Evolutionary conservation across 257 asterid genomes (phyloP).

Genomic region (Coffea eugenioides): DNA sequence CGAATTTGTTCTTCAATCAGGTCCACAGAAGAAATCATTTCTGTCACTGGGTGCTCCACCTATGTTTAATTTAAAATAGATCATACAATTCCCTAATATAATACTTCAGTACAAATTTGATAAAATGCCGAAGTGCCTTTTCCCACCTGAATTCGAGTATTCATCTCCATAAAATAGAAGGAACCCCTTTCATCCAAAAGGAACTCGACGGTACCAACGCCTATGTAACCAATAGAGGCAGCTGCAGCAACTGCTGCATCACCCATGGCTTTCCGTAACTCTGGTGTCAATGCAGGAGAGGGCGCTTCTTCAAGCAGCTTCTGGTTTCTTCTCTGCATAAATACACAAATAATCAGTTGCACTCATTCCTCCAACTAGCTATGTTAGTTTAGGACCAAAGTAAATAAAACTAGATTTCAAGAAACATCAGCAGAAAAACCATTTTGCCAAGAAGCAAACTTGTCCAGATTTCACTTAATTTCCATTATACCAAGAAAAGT

Average conservation of each 20-base stretch:
- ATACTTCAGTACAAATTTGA: constrained; percentile 8
- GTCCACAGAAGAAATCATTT: constrained; percentile 98
- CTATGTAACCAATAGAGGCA: constrained; percentile 90
- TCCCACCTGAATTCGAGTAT: constrained; percentile 96
- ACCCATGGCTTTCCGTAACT: constrained; percentile 96
- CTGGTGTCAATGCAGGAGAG: constrained; percentile 93
- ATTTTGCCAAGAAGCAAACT: background rate
- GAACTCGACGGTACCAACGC: constrained; percentile 96
- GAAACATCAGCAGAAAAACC: background rate
- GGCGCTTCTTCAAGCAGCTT: constrained; percentile 99
- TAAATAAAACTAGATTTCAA: background rate
- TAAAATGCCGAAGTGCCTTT: background rate
- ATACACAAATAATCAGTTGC: background rate
- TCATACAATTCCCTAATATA: background rate
- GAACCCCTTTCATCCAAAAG: constrained; percentile 97
- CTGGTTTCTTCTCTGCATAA: constrained; percentile 88
- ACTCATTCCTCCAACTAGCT: background rate
- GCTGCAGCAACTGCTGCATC: constrained; percentile 99
- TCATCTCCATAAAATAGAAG: constrained; percentile 99
- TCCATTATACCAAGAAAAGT: background rate
- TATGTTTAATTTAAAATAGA: constrained; percentile 25
- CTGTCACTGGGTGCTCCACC: constrained; percentile 99
- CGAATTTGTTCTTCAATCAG: constrained; percentile 96
- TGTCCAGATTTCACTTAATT: background rate
- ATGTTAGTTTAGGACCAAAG: background rate